Evolutionary conservation across 306 rosid genomes (phyloP), one percentile per base, ranked within the genome.

Genomic region (peach (Prunus persica)): DNA sequence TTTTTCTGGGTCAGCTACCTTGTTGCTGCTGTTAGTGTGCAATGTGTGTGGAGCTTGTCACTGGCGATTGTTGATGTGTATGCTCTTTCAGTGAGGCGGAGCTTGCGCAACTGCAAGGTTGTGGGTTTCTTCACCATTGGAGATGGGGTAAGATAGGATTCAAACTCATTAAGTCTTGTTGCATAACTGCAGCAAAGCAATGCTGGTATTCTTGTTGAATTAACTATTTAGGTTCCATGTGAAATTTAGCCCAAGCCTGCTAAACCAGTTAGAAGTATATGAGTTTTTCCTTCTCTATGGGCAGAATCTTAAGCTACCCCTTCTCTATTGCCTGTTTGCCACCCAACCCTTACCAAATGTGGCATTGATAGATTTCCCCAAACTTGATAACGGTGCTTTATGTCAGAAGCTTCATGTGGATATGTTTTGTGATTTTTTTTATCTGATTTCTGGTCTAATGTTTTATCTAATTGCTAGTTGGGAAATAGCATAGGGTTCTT

Each of bases 11-110:
- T 50, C 78, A 84, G 88, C 22, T 84, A 76, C 65, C 88, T 84
- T 74, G 83, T 81, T 41, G 85, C 82, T 78, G 85, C 82, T 19
- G 88, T 81, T 58, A 72, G 88, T 78, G 81, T 84, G 82, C 88
- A 84, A 70, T 80, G 85, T 50, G 55, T 78, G 78, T 84, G 88
- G 88, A 84, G 88, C 66, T 75, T 84, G 61, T 77, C 85, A 15
- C 75, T 84, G 69, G 85, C 76, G 38, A 54, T 81, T 70, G 80
- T 84, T 77, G 87, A 84, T 84, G 52, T 75, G 64, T 73, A 84
- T 84, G 84, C 84, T 32, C 64, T 84, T 27, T 64, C 34, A 47
- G 87, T 84, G 32, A 67, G 81, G 61, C 80, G 87, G 57, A 81
- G 85, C 25, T 78, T 84, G 69, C 24, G 83, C n/a, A 81, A 77